phyloP scores from a whole-genome alignment of 176 grass and related monocot genomes.

The Poa pratensis region DNA sequence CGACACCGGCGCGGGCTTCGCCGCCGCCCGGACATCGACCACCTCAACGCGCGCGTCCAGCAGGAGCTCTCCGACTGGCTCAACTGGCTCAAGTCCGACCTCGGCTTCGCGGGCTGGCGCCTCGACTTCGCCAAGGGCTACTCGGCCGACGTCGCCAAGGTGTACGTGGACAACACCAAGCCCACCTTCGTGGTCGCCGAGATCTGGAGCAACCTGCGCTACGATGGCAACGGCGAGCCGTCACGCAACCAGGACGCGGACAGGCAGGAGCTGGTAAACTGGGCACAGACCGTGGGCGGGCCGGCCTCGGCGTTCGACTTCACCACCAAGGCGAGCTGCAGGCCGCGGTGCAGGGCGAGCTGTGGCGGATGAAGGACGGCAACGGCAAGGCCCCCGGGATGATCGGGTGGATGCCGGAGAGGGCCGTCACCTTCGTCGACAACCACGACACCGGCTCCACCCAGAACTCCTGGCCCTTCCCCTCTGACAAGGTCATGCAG shows the following conservation, averaged over 20 bases:
- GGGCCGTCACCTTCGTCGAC: conserved; percentile 83
- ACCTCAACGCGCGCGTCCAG: conserved; percentile 82
- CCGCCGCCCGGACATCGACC: conserved; percentile 80
- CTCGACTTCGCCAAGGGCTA: conserved; percentile 85
- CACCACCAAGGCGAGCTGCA: conserved; percentile 84
- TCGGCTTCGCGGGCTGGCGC: conserved; percentile 84
- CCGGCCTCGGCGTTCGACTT: conserved; percentile 78
- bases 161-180: conserved; percentile 58
- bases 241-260: conserved; percentile 61
- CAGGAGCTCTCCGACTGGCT: conserved; percentile 87
- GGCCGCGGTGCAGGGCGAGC: conserved; percentile 71
- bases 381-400: conserved; percentile 72
- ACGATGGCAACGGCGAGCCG: conserved; percentile 67
- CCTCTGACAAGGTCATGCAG: conserved; percentile 77
- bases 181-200: conserved; percentile 73
- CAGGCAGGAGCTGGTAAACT: conserved; percentile 73
- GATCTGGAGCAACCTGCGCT: conserved; percentile 75
- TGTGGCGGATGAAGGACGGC: conserved; percentile 74
- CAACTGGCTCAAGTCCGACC: conserved; percentile 77
- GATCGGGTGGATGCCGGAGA: conserved; percentile 80
- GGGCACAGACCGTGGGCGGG: conserved; percentile 60
- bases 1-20: conserved; percentile 68
- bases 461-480: conserved; percentile 73
- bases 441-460: conserved; percentile 93
- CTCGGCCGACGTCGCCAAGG: conserved; percentile 60